Evolutionary conservation across 345 rosid species (phyloP).

Genomic region (Euphorbia tirucalli): DNA sequence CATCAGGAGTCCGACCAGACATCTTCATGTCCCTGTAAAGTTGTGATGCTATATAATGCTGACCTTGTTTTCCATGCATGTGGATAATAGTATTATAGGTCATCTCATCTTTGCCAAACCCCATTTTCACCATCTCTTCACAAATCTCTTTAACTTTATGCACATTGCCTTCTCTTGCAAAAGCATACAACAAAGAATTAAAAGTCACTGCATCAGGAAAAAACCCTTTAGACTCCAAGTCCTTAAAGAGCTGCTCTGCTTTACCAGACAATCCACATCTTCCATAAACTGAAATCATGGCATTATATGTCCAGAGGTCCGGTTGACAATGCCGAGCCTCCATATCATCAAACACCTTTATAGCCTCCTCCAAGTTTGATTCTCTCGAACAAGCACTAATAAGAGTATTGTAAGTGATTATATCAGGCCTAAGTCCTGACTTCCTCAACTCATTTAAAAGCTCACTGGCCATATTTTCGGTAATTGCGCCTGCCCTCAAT

Average conservation of each 20-base stretch:
- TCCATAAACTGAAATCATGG: conserved; percentile 88
- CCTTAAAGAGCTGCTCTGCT: conserved; percentile 71
- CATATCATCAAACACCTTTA: conserved; percentile 70
- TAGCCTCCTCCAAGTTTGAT: conserved; percentile 72
- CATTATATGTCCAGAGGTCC: conserved; percentile 95
- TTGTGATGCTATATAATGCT: conserved; percentile 63
- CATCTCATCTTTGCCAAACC: conserved; percentile 84
- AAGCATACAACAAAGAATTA: conserved; percentile 91
- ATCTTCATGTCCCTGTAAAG: conserved; percentile 81
- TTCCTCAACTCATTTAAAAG: conserved; percentile 71
- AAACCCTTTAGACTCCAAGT: conserved; percentile 72
- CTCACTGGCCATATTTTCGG: conserved; percentile 55
- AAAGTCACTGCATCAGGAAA: conserved; percentile 84
- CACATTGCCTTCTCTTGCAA: conserved; percentile 79
- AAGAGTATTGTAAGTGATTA: conserved; percentile 86
- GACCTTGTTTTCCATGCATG: conserved; percentile 94
- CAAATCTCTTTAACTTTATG: conserved; percentile 69
- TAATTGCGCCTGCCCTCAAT: conserved; percentile 56
- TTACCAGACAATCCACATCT: conserved; percentile 70
- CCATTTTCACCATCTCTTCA: conserved; percentile 70
- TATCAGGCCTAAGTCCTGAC: conserved; percentile 81
- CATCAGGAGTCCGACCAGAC: conserved; percentile 74
- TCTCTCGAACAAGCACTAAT: conserved; percentile 85
- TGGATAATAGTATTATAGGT: conserved; percentile 88
- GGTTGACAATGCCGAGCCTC: conserved; percentile 72